A percentile compares a stretch with the other conserved stretches of the same genome.
Conservation (phyloP, 768 basidiomycete genomes). For the Wakefieldia striispora region DNA sequence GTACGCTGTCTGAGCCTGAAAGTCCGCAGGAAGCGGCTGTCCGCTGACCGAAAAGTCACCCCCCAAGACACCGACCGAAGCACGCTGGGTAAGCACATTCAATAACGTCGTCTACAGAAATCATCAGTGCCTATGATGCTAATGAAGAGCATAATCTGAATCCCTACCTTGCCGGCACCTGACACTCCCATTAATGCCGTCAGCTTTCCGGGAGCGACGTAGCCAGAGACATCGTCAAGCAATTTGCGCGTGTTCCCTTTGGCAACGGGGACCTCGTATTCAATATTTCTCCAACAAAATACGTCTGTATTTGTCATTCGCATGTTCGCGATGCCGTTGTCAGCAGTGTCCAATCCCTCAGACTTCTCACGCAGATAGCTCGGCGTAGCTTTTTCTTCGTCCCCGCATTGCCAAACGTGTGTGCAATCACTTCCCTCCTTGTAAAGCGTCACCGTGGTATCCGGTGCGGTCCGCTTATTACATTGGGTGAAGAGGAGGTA, state of each 20-base stretch:
- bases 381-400: slow-evolving; percentile 15
- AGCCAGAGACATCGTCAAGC: slow-evolving; percentile 46
- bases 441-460: slow-evolving; percentile 30
- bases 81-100: slow-evolving; percentile 54
- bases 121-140: neutral
- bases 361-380: neutral
- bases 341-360: too few relatives aligned
- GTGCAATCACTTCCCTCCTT: slow-evolving; percentile 6
- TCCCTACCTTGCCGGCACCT: slow-evolving; percentile 30
- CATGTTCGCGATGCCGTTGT: neutral
- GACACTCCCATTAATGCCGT: slow-evolving; percentile 53
- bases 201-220: slow-evolving; percentile 48
- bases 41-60: slow-evolving; percentile 59
- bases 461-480: slow-evolving; percentile 27
- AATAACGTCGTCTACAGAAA: slow-evolving; percentile 50
- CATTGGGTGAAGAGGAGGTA: slow-evolving; percentile 38
- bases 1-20: slow-evolving; percentile 54
- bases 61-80: slow-evolving; percentile 43
- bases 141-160: neutral
- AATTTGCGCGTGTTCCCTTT: slow-evolving; percentile 39
- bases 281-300: slow-evolving; percentile 77
- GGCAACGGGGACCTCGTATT: slow-evolving; percentile 52
- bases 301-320: slow-evolving; percentile 30
- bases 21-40: slow-evolving; percentile 50
- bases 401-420: neutral